These are phyloP conservation scores for Dryas integrifolia DNA, from an alignment of 331 rosid genomes.

Conservation along the genomic window DNA sequence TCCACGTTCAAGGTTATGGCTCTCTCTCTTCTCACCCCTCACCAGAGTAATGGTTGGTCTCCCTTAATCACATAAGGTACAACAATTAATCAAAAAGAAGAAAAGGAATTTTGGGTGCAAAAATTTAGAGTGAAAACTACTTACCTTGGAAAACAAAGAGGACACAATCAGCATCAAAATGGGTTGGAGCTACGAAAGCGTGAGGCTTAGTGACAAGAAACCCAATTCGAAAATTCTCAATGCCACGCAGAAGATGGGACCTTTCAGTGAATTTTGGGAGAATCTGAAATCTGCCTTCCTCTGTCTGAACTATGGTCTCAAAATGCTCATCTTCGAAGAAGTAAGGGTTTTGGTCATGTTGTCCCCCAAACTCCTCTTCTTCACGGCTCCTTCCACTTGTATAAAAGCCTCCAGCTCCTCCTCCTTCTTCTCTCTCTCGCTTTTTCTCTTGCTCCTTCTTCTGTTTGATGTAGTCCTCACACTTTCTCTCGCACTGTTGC, in stretches of 20 bases:
- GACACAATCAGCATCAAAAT: constrained; percentile 56
- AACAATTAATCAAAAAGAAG: not conserved
- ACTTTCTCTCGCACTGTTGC: constrained; percentile 28
- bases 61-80: constrained; percentile 30
- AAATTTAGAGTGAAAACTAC: not conserved
- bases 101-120: too few species aligned
- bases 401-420: not conserved
- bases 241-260: constrained; percentile 52
- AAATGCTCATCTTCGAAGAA: constrained; percentile 44
- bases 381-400: not conserved
- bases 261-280: constrained; percentile 45
- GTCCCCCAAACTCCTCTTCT: not conserved
- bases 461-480: constrained; percentile 35
- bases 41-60: constrained; percentile 47
- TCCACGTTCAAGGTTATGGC: constrained; percentile 51
- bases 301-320: constrained; percentile 33
- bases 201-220: constrained; percentile 42
- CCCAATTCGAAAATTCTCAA: constrained; percentile 52
- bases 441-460: constrained; percentile 29
- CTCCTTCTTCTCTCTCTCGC: constrained; percentile 18
- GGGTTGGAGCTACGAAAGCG: constrained; percentile 50
- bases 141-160: constrained; percentile 48
- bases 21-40: constrained; percentile 41
- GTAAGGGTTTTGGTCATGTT: constrained; percentile 33
- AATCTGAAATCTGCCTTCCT: constrained; percentile 42